A percentile compares a stretch with the other conserved stretches of the same genome.
Conservation (phyloP, 345 rosid species). For the Syzygium aromaticum region DNA sequence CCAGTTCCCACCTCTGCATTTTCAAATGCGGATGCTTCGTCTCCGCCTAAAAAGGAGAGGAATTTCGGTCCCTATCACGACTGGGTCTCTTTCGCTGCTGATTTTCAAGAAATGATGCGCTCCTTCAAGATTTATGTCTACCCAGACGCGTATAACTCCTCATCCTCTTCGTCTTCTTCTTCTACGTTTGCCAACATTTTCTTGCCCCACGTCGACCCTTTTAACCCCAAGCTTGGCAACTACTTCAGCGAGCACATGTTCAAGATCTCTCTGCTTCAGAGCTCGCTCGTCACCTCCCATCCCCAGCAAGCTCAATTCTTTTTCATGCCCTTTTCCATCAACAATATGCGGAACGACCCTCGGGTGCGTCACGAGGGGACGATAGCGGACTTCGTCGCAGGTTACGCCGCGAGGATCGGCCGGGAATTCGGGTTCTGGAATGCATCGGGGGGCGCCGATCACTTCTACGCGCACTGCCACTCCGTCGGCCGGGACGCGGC, state of each 20-base stretch:
- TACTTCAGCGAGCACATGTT: slow-evolving; percentile 47
- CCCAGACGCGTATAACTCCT: slow-evolving; percentile 10
- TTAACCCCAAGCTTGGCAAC: slow-evolving; percentile 26
- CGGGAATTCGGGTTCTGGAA: slow-evolving; percentile 24
- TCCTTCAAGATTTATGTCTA: slow-evolving; percentile 32
- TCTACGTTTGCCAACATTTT: slow-evolving; percentile 20
- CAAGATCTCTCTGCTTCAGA: slow-evolving; percentile 26
- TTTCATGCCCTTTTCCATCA: slow-evolving; percentile 35
- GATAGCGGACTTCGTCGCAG: slow-evolving; percentile 21
- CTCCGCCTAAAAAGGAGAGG: background rate
- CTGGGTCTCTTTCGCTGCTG: slow-evolving; percentile 22
- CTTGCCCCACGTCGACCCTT: slow-evolving; percentile 27
- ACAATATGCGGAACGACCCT: slow-evolving; percentile 31
- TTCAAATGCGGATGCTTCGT: background rate
- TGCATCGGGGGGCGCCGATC: slow-evolving; percentile 32
- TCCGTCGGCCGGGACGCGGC: slow-evolving; percentile 30
- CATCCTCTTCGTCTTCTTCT: background rate
- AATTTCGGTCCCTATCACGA: slow-evolving; percentile 25
- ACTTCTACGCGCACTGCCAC: slow-evolving; percentile 33
- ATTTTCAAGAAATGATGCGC: slow-evolving; percentile 26
- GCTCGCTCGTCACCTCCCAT: slow-evolving; percentile 13
- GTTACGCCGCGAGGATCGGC: slow-evolving; percentile 7
- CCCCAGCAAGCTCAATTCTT: slow-evolving; percentile 31
- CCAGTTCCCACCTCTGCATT: background rate
- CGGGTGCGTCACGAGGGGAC: slow-evolving; percentile 21